Evolutionary conservation across 1,284 basidiomycete species (phyloP), one percentile per base, ranked within the genome.

Genomic region (Moesziomyces globuligerus): DNA sequence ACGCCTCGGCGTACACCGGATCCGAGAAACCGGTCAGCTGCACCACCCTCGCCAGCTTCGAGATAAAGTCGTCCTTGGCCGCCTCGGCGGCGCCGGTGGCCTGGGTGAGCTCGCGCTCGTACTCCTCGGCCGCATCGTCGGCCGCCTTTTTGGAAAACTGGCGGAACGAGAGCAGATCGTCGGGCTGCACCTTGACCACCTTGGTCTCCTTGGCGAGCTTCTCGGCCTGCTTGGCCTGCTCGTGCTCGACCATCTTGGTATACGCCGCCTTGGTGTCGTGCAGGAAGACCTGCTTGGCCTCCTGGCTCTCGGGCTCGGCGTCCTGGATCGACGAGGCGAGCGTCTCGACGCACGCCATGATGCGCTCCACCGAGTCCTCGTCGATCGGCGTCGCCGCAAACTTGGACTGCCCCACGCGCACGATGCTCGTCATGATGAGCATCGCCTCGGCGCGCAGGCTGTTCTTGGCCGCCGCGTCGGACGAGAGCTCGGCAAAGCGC

Each of bases 11-110:
- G 78, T 98, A 98, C 60, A 98, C 93, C 1, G 95, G 93, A 81
- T 98, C 96, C 23, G 94, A 98, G 86, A 98, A 98, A 28, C 94
- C 93, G 42, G 96, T 98, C 39, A 98, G 88, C 83, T 98, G 95
- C 10, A 94, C 91, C 68, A 99, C 96, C 39, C 93, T 88, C 78
- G 90, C 94, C 39, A 98, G 87, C 83, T 97, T 97, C 17, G 93
- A 97, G 82, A 97, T 90, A 82, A 98, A 94, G 85, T 98, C 95
- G 84, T 97, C 94, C 52, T 90, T 89, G 15, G 89, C 86, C 10
- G 74, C 70, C 69, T 94, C 93, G 5, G 86, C 86, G 3, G 90
- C 85, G 20, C 95, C 95, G 3, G 94, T 98, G 4, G 95, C 96
- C 47, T 91, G 88, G 25, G 90, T 91, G 43, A 98, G 86, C 80